Base-by-base conservation (phyloP, 2,329 filamentous ascomycete species). In the Sclerotinia sclerotiorum region DNA sequence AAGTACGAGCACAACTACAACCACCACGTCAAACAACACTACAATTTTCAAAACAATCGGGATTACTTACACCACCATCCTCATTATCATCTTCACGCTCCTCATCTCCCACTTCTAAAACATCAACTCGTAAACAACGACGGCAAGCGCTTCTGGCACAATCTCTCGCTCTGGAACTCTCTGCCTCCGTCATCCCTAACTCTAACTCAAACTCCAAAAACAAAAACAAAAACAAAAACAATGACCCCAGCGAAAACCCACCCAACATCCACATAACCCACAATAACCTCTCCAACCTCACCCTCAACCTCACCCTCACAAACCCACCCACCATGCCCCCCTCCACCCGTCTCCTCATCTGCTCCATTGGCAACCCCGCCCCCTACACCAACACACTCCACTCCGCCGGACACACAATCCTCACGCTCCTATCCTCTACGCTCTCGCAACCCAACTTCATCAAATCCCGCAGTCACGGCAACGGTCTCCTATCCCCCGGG, bases 341-440 rank as follows among this genome's bases (percentile, higher is more conserved):
- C 10, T 70, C 73, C 15, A 67, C 81, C 57, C 85, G 84, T 51
- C 87, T 97, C 74, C 87, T 98, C 68, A 84, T 98, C 75, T 86
- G 93, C 81, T 95, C 92, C 71, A 85, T 99, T 71, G 95, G 95
- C 73, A 98, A 98, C 75, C 93, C 91, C 8, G 83, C 85, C 8
- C 82, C 87, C 2, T 94, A 94, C 79, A 85, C 87, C 72, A 84
- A 90, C 71, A 96, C 92, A 27, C 88, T 94, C 10, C 95, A 98
- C 80, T 94, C 89, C 32, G 93, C 93, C 19, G 95, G 94, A 15
- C 94, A 98, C 81, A 86, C 88, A 68, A 86, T 93, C 57, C 86
- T 97, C 72, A 82, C 85, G 66, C 82, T 85, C 2, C 80, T 94
- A 11, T 67, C 71, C 7, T 13, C 57, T 11, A 55, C 68, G 46